These are phyloP conservation scores for Verticillium longisporum DNA, from an alignment of 2,329 filamentous ascomycete genomes.

Conservation along the genomic window DNA sequence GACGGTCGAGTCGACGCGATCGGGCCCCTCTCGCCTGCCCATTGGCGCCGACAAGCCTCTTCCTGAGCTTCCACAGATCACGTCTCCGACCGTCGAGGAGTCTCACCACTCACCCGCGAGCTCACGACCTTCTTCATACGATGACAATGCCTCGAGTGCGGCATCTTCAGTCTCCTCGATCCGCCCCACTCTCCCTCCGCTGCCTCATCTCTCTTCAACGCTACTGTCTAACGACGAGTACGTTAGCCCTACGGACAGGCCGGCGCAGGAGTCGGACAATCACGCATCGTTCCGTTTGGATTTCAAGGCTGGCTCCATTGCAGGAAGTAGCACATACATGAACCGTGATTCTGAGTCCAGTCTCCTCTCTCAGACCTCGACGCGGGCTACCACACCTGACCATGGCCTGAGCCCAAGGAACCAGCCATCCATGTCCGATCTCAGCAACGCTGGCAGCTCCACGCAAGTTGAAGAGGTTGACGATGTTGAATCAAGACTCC, in stretches of 20 bases:
- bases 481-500: conserved; percentile 73
- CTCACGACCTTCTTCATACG: conserved; percentile 36
- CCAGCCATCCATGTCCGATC: conserved; percentile 59
- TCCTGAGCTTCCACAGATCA: conserved; percentile 55
- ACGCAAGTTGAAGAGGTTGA: conserved; percentile 67
- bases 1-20: conserved; percentile 20
- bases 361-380: conserved; percentile 74
- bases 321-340: conserved; percentile 71
- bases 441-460: conserved; percentile 60
- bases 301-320: conserved; percentile 68
- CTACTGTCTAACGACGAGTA: conserved; percentile 41
- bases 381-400: conserved; percentile 82
- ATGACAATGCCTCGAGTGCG: conserved; percentile 34
- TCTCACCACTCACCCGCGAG: conserved; percentile 21
- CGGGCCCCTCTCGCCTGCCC: conserved; percentile 29
- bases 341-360: conserved; percentile 79
- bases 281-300: conserved; percentile 52
- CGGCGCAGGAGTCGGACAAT: conserved; percentile 42
- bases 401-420: conserved; percentile 44
- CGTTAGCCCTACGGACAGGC: conserved; percentile 33
- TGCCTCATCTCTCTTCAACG: conserved; percentile 51
- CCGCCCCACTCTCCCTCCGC: conserved; percentile 43
- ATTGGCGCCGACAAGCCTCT: conserved; percentile 57
- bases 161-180: conserved; percentile 40
- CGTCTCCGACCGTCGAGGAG: conserved; percentile 27